Evolutionary conservation across 2,329 filamentous ascomycete genomes (phyloP).

Genomic region (Scopulariopsis brevicaulis): DNA sequence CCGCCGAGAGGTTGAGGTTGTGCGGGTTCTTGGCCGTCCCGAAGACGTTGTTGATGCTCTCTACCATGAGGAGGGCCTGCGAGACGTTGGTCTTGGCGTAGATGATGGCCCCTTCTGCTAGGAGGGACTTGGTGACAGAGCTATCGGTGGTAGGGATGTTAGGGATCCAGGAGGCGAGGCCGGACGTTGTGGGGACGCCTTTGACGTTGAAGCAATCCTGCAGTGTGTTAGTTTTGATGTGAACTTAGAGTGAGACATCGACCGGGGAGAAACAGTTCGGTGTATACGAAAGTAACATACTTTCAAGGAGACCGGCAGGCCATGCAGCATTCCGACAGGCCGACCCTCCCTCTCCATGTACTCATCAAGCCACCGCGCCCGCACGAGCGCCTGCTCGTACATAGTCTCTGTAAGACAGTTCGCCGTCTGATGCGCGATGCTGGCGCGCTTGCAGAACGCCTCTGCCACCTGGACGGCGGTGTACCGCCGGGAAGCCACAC

Average conservation of each 20-base stretch:
- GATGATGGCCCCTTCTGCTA: slow-evolving; percentile 36
- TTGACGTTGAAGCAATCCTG: slow-evolving; percentile 24
- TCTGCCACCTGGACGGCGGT: slow-evolving; percentile 25
- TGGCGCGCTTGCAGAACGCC: slow-evolving; percentile 43
- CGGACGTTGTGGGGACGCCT: slow-evolving; percentile 38
- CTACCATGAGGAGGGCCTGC: slow-evolving; percentile 41
- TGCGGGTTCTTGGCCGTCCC: slow-evolving; percentile 52
- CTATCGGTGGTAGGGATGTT: neutral
- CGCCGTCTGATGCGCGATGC: slow-evolving; percentile 45
- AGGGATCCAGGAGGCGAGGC: slow-evolving; percentile 32
- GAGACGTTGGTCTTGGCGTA: slow-evolving; percentile 62
- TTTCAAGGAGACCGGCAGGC: slow-evolving; percentile 35
- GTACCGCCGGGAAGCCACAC: slow-evolving; percentile 20
- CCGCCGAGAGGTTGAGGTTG: slow-evolving; percentile 47
- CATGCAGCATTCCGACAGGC: slow-evolving; percentile 47
- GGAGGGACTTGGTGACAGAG: neutral
- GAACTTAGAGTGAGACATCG: no score
- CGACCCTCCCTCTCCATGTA: slow-evolving; percentile 23
- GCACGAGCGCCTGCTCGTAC: slow-evolving; percentile 33
- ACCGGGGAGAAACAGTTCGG: neutral
- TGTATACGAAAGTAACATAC: neutral
- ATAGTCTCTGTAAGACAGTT: slow-evolving; percentile 39
- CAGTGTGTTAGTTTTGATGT: neutral
- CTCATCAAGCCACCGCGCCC: slow-evolving; percentile 25
- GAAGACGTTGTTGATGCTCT: slow-evolving; percentile 52